Percentiles rank a stretch among this genome's conserved stretches.
These are phyloP conservation scores for Hygrophoropsis aurantiaca DNA, from an alignment of 768 basidiomycete genomes.

Conservation along the genomic window DNA sequence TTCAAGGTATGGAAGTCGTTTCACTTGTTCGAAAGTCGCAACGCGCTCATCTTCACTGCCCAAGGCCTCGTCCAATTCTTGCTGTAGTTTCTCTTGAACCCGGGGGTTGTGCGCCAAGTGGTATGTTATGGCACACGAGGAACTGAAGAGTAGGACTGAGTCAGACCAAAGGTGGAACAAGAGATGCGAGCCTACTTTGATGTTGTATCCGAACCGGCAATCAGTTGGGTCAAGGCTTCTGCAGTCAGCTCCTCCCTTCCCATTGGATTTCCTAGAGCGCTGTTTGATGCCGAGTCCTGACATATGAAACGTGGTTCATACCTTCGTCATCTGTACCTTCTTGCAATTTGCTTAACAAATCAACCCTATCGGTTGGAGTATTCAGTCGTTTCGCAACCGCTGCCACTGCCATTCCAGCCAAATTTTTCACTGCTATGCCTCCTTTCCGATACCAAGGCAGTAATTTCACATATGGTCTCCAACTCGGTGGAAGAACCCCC, in stretches of 20 bases:
- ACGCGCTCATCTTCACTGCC: constrained; percentile 60
- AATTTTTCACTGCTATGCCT: constrained; percentile 59
- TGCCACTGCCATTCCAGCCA: constrained; percentile 79
- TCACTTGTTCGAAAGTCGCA: constrained; percentile 65
- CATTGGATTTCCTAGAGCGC: constrained; percentile 73
- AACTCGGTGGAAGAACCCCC: constrained; percentile 72
- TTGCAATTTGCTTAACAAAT: constrained; percentile 81
- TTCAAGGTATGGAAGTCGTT: constrained; percentile 75
- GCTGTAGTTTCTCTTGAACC: constrained; percentile 70
- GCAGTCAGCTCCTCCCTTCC: constrained; percentile 82
- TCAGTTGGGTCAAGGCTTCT: constrained; percentile 82
- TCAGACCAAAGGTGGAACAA: neutral
- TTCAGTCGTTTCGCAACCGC: constrained; percentile 77
- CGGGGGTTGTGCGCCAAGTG: constrained; percentile 69
- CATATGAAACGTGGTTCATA: too few species aligned
- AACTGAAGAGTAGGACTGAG: constrained; percentile 43
- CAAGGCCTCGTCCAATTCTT: constrained; percentile 66
- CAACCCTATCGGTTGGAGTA: constrained; percentile 69
- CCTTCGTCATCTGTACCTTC: constrained; percentile 65
- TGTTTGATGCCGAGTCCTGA: too few species aligned
- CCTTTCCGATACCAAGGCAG: constrained; percentile 81
- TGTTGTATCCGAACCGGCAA: constrained; percentile 90
- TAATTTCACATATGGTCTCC: constrained; percentile 62
- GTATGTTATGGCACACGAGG: constrained; percentile 87
- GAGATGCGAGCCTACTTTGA: constrained; percentile 66